phyloP scores from a whole-genome alignment of 257 asterid genomes.

The Fraxinus cuspidata region DNA sequence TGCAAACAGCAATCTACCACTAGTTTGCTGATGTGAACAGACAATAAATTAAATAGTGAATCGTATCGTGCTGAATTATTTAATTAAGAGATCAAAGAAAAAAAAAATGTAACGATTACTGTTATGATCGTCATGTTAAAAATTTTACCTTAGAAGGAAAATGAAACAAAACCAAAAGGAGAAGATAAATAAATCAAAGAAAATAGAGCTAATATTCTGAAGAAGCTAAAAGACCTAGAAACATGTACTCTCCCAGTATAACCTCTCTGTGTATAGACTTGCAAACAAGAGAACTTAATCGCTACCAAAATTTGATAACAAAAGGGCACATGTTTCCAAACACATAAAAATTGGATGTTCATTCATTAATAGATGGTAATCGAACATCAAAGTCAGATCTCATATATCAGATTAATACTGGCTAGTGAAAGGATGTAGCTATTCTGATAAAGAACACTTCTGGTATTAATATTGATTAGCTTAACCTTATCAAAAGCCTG shows the following conservation, averaged over 20 bases:
- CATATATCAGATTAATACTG: not conserved
- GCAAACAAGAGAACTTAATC: not conserved
- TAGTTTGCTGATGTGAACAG: not conserved
- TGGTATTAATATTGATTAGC: not conserved
- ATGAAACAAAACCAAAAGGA: constrained; percentile 3
- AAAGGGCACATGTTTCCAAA: not conserved
- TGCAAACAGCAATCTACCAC: not conserved
- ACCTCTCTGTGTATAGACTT: constrained; percentile 1
- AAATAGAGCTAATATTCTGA: not conserved
- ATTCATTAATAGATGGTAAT: not conserved
- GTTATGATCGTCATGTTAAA: not conserved
- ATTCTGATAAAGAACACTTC: not conserved
- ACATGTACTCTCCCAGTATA: not conserved
- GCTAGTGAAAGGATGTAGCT: constrained; percentile 13
- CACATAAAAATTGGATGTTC: not conserved
- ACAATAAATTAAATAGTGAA: not conserved
- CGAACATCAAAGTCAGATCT: constrained; percentile 10
- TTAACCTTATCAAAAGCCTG: constrained; percentile 6
- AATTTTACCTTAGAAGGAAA: constrained; percentile 2
- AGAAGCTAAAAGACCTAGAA: not conserved
- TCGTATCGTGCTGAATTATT: constrained; percentile 7
- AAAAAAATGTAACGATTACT: not conserved
- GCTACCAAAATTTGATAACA: constrained; percentile 1
- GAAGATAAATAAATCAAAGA: constrained; percentile 3
- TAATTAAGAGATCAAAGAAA: not conserved